Percentiles rank a stretch among this genome's conserved stretches.
These are phyloP conservation scores for Hyaloperonospora brassicae DNA, from an alignment of 352 stramenopile species.

Conservation along the genomic window DNA sequence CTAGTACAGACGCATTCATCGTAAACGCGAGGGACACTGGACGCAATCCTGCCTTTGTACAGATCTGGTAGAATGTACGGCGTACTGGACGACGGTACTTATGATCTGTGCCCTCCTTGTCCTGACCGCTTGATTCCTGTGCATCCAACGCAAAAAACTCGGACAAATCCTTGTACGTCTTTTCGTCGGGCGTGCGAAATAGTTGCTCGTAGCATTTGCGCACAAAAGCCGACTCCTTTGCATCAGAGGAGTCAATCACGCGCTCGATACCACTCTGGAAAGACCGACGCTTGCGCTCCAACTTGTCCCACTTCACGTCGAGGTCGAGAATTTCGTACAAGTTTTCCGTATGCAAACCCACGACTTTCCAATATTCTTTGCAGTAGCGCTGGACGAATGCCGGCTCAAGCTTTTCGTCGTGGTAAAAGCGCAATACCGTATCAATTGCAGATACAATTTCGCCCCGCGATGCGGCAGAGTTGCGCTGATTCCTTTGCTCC, in stretches of 20 bases:
- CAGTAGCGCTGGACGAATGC: conserved; percentile 86
- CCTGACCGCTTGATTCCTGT: conserved; percentile 43
- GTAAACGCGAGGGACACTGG: conserved; percentile 68
- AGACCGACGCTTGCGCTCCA: conserved; percentile 72
- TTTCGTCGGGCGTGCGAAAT: conserved; percentile 63
- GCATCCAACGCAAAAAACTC: conserved; percentile 80
- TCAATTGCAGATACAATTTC: conserved; percentile 86
- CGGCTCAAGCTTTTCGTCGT: conserved; percentile 84
- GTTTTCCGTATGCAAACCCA: conserved; percentile 70
- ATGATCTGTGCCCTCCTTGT: conserved; percentile 39
- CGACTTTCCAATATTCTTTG: conserved; percentile 87
- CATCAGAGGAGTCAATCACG: conserved; percentile 52
- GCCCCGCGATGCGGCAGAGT: conserved; percentile 49
- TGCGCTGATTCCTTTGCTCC: conserved; percentile 42
- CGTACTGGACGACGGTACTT: conserved; percentile 73
- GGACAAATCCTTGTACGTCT: conserved; percentile 78
- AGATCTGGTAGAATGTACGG: conserved; percentile 86
- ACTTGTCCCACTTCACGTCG: conserved; percentile 84
- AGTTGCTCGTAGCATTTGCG: conserved; percentile 78
- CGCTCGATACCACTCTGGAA: conserved; percentile 67
- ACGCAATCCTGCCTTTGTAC: conserved; percentile 73
- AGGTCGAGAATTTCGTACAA: conserved; percentile 83
- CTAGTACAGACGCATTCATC: conserved; percentile 79
- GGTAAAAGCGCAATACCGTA: conserved; percentile 82
- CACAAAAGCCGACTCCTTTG: conserved; percentile 73